Evolutionary conservation across 2,329 filamentous ascomycete species (phyloP).

Genomic region (Niveomyces coronatus): DNA sequence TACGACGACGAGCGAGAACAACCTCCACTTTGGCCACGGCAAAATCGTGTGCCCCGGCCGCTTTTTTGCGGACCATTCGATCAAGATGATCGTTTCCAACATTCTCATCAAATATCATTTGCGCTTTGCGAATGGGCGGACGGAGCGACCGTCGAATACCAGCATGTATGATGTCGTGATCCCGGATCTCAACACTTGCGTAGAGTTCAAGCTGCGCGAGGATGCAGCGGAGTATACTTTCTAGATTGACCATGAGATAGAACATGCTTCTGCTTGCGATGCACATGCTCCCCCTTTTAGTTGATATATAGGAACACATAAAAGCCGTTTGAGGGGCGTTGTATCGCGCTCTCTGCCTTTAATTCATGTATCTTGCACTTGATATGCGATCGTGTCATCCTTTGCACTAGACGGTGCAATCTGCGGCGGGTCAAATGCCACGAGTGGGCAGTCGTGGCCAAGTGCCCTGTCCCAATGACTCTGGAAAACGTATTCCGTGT

Average conservation of each 20-base stretch:
- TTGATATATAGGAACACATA: too few species aligned
- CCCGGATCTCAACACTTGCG: not conserved
- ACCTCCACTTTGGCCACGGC: constrained; percentile 3
- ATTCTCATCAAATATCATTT: not conserved
- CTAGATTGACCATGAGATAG: not conserved
- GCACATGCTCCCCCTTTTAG: too few species aligned
- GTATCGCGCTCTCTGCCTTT: too few species aligned
- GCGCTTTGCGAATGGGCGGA: not conserved
- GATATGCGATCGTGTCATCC: too few species aligned
- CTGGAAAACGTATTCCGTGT: constrained; percentile 2
- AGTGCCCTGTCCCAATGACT: constrained; percentile 8
- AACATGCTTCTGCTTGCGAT: not conserved
- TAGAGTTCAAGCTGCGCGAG: constrained; percentile 2
- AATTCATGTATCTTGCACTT: not conserved
- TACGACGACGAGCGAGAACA: constrained; percentile 6
- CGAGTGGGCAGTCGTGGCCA: not conserved
- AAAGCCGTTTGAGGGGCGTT: too few species aligned
- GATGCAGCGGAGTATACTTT: not conserved
- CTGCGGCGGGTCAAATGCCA: constrained; percentile 1
- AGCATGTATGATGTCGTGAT: constrained; percentile 4
- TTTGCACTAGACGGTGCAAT: not conserved
- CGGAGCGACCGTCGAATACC: not conserved
- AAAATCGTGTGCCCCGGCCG: constrained; percentile 4
- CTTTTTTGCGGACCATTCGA: constrained; percentile 2
- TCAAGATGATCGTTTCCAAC: constrained; percentile 5